Percentiles rank a stretch among this genome's conserved stretches.
These are phyloP conservation scores for Kokia cookei DNA, from an alignment of 441 rosid species.

Conservation along the genomic window DNA sequence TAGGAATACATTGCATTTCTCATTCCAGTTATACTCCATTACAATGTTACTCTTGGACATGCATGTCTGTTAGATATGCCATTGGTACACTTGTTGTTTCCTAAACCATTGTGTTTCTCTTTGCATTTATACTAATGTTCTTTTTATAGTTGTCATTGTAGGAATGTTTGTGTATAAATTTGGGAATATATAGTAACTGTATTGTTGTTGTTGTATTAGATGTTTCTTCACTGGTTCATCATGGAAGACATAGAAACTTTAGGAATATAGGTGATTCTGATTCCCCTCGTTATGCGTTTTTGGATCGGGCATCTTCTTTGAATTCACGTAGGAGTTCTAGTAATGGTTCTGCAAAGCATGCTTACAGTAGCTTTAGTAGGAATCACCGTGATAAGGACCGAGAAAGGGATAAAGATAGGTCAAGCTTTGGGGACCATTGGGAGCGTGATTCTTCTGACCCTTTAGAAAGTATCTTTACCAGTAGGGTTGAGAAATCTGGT, in stretches of 20 bases:
- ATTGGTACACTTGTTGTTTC: neutral
- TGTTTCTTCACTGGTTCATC: slow-evolving; percentile 36
- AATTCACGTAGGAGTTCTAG: slow-evolving; percentile 58
- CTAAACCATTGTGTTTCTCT: neutral
- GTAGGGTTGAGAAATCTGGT: slow-evolving; percentile 13
- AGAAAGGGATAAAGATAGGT: slow-evolving; percentile 67
- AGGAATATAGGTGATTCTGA: slow-evolving; percentile 49
- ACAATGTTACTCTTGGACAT: neutral
- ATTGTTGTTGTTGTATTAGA: slow-evolving; percentile 30
- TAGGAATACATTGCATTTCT: neutral
- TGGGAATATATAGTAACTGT: slow-evolving; percentile 11
- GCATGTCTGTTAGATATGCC: neutral
- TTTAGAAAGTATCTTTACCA: slow-evolving; percentile 31
- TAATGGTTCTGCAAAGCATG: slow-evolving; percentile 68
- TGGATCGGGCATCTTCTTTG: slow-evolving; percentile 63
- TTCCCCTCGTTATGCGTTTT: slow-evolving; percentile 38
- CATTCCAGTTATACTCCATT: neutral
- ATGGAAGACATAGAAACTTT: slow-evolving; percentile 43
- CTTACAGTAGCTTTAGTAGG: slow-evolving; percentile 70
- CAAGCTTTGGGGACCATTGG: slow-evolving; percentile 53
- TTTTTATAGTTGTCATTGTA: neutral
- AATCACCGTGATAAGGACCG: slow-evolving; percentile 61
- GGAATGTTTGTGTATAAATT: neutral
- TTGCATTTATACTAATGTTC: slow-evolving; percentile 1
- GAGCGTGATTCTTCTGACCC: slow-evolving; percentile 48